Evolutionary conservation across 2,329 filamentous ascomycete species (phyloP), one percentile per base, ranked within the genome.

Genomic region (Proliferodiscus dingleyae): DNA sequence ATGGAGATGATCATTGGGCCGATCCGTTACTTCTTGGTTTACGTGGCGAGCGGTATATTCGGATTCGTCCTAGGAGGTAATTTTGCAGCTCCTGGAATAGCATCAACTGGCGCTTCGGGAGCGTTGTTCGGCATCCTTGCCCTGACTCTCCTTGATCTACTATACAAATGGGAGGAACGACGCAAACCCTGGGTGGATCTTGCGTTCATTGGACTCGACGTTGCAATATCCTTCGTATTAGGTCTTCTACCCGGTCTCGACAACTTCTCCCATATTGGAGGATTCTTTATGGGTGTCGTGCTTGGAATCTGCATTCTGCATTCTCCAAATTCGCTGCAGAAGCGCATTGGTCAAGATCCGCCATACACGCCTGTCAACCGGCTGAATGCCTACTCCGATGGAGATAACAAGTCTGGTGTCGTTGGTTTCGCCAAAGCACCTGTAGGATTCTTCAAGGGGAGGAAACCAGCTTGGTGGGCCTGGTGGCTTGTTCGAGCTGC

Each of bases 231-330:
- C 0, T 96, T 98, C 62, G 89, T 93, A 13, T 77, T 98, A 2
- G 93, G 93, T 26, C 76, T 98, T 3, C 75, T 98, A 1, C 93
- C 93, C 0, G 91, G 90, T 7, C 70, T 98, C 37, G 93, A 98
- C 72, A 98, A 98, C 67, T 98, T 97, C 66, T 87, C 88, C 13
- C 93, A 98, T 57, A 96, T 98, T 51, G 93, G 93, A 44, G 93
- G 93, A 2, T 96, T 97, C 65, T 68, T 95, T 41, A 95, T 95
- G 81, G 93, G 93, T 1, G 70, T 98, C 5, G 85, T 84, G 0
- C 78, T 96, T 1, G 93, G 93, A 10, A 75, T 97, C 41, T 94
- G 84, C 51, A 75, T 98, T 22, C 73, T 98, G 50, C 89, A 91
- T 62, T 96, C 90, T 3, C 93, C 93, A 2, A 87, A 89, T 53